phyloP scores from a whole-genome alignment of 208 protist genomes.

The Trichomonas vaginalis region DNA sequence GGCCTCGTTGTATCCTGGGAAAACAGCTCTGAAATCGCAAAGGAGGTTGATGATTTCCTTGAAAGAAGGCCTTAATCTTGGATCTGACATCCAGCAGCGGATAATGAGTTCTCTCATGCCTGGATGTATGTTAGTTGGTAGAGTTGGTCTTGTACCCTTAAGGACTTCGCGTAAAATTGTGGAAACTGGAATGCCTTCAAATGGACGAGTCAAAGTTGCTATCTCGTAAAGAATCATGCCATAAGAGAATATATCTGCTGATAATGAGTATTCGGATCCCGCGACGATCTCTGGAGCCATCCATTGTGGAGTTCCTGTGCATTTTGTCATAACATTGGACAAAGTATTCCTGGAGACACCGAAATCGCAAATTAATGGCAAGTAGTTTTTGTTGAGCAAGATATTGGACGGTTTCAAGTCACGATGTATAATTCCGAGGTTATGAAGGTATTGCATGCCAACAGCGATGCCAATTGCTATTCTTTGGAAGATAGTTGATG shows the following conservation, averaged over 20 bases:
- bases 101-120: background rate
- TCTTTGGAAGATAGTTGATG: background rate
- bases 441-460: background rate
- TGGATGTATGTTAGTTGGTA: background rate
- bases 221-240: background rate
- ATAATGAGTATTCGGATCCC: background rate
- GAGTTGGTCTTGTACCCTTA: background rate
- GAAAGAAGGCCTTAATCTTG: background rate
- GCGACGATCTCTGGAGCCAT: conserved; percentile 42
- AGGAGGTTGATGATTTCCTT: background rate
- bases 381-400: background rate
- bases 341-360: background rate
- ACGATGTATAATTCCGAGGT: background rate
- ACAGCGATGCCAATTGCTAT: background rate
- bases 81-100: background rate
- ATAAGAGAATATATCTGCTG: conserved; percentile 27
- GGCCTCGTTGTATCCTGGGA: background rate
- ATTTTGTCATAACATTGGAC: background rate
- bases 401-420: background rate
- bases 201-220: background rate
- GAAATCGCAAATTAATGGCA: background rate
- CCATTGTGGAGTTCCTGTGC: conserved; percentile 35
- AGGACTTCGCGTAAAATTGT: background rate
- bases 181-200: background rate
- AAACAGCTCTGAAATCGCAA: background rate